phyloP scores from a whole-genome alignment of 495 filamentous ascomycete genomes.

The Xylaria sp. region DNA sequence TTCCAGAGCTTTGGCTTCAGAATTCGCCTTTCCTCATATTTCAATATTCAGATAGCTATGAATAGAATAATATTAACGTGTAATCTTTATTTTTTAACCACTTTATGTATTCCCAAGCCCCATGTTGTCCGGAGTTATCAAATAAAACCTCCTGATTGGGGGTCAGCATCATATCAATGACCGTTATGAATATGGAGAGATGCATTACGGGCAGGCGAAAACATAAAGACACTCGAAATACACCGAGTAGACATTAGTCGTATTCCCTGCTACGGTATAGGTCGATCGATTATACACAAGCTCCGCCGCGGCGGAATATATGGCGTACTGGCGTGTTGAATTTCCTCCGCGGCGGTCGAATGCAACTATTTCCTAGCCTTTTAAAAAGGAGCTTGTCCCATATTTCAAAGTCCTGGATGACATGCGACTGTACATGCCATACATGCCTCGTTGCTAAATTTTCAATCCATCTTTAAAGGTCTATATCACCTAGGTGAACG shows the following conservation, averaged over 20 bases:
- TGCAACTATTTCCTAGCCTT: neutral
- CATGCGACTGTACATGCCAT: neutral
- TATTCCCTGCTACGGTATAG: neutral
- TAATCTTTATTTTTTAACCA: neutral
- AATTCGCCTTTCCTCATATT: neutral
- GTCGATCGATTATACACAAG: neutral
- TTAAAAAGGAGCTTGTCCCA: neutral
- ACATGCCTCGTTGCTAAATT: neutral
- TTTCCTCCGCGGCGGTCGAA: slow-evolving; percentile 28
- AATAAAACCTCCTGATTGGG: neutral
- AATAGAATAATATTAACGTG: too few relatives aligned
- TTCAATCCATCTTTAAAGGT: neutral
- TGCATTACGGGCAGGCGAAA: neutral
- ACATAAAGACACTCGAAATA: neutral
- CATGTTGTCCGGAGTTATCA: neutral
- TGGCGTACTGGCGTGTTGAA: neutral
- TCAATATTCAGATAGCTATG: neutral
- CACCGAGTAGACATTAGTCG: neutral
- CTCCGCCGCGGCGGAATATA: slow-evolving; percentile 23
- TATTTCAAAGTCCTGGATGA: neutral
- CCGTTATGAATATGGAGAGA: neutral
- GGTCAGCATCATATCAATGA: neutral
- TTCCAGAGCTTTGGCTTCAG: neutral
- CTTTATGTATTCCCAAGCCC: neutral
- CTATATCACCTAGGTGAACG: neutral